phyloP scores from a whole-genome alignment of 257 asterid species.

The Osmanthus fragrans region DNA sequence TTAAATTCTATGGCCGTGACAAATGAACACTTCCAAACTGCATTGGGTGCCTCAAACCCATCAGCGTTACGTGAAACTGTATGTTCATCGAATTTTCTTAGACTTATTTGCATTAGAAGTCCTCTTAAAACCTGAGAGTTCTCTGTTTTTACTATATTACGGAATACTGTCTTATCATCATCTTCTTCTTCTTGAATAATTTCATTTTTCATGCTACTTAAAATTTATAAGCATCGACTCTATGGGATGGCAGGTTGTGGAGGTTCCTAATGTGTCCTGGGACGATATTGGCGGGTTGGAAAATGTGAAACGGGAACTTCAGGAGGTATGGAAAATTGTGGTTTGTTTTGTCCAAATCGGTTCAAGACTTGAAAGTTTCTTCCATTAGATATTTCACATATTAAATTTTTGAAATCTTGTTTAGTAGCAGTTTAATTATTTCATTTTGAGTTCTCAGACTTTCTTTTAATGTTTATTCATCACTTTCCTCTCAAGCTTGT shows the following conservation, averaged over 20 bases:
- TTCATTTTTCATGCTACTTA: background rate
- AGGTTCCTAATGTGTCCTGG: slow-evolving; percentile 59
- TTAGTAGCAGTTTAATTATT: background rate
- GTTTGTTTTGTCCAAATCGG: background rate
- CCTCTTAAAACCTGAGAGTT: background rate
- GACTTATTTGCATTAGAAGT: background rate
- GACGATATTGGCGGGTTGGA: slow-evolving; percentile 59
- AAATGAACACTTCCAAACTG: slow-evolving; percentile 49
- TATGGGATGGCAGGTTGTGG: slow-evolving; percentile 43
- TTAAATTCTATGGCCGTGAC: slow-evolving; percentile 55
- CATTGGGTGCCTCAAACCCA: slow-evolving; percentile 45
- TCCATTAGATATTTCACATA: background rate
- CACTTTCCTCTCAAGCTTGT: background rate
- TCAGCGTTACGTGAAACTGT: slow-evolving; percentile 62
- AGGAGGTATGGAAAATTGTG: slow-evolving; percentile 35
- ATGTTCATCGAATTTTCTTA: background rate
- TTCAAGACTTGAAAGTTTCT: background rate
- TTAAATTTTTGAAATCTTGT: background rate
- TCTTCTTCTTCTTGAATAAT: background rate
- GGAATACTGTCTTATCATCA: background rate
- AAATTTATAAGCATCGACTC: background rate
- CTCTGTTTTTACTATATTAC: background rate
- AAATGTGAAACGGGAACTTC: slow-evolving; percentile 53
- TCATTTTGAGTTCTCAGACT: background rate
- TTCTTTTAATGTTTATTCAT: background rate